Evolutionary conservation across 1,284 basidiomycete genomes (phyloP), one percentile per base, ranked within the genome.

Genomic region (Cryptococcus deneoformans): DNA sequence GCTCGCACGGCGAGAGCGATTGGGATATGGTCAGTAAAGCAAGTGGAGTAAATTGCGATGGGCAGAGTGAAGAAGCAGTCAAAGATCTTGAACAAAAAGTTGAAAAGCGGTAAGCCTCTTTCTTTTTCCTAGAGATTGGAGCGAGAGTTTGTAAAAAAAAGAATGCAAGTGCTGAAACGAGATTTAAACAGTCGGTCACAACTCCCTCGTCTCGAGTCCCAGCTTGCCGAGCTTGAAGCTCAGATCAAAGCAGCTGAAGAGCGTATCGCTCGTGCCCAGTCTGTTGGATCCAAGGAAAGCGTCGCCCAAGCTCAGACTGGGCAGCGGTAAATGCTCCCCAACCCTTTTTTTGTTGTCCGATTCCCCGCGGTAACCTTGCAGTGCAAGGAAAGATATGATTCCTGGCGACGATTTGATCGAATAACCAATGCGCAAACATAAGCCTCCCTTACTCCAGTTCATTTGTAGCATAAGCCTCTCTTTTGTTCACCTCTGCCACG

Each of bases 181-280:
- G 35, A 36, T 6, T 14, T 36, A 38, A 46, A 1, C 47, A 76
- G 72, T 24, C 63, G 66, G 34, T 71, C 71, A 5, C 63, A 72
- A 36, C 65, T 74, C 48, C 73, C 72, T 6, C 67, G 70, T 46
- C 67, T 76, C 46, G 71, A 72, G 58, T 63, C 58, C 40, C 65
- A 75, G 57, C 63, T 77, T 38, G 70, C 71, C n/a, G 65, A 63
- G 37, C 67, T 77, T 50, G 70, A 77, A 51, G 72, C 72, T 4
- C 8, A 40, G 4, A 16, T 36, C 48, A 20, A 50, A n/a, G 37
- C 14, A 3, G 48, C 34, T 39, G 35, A 42, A 42, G 40, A 42
- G 40, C 40, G 40, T 42, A 11, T 42, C 16, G 40, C 40, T 42
- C 40, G 40, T 42, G 40, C 40, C 12, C 11, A 42, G 16, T 12